These are phyloP conservation scores for Bipolaris bicolor DNA, from an alignment of 2,329 filamentous ascomycete species.

Conservation along the genomic window DNA sequence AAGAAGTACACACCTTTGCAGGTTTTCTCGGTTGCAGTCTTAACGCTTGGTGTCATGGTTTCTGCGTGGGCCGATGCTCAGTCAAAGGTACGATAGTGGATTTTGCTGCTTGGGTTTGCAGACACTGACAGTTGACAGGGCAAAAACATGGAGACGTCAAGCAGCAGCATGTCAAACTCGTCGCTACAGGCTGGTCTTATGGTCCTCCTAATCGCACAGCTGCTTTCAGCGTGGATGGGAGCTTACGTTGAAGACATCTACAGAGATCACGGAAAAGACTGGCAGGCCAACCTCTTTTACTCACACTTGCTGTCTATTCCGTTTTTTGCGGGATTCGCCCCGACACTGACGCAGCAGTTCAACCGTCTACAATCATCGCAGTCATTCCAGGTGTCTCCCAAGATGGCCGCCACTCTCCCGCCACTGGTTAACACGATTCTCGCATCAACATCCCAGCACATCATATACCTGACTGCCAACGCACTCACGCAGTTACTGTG, in stretches of 20 bases:
- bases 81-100: conserved; percentile 67
- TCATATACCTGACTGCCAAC: conserved; percentile 74
- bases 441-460: conserved; percentile 65
- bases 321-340: conserved; percentile 75
- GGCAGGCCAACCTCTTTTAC: conserved; percentile 97
- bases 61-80: conserved; percentile 90
- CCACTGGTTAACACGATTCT: conserved; percentile 37
- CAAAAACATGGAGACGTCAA: conserved; percentile 52
- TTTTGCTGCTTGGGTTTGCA: conserved; percentile 2
- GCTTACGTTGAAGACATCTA: conserved; percentile 94
- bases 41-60: conserved; percentile 85
- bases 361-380: conserved; percentile 66
- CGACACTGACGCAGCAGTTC: conserved; percentile 69
- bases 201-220: conserved; percentile 85
- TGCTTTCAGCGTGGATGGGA: conserved; percentile 92
- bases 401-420: conserved; percentile 38
- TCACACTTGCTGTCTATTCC: conserved; percentile 78
- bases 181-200: conserved; percentile 73
- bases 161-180: conserved; percentile 47
- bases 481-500: conserved; percentile 92
- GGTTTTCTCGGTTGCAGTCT: conserved; percentile 76
- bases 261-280: conserved; percentile 81
- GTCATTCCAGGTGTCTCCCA: conserved; percentile 57
- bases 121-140: conserved; percentile 43
- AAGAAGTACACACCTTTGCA: conserved; percentile 84